Percentiles rank a stretch among this genome's conserved stretches.
These are phyloP conservation scores for Zygoascus sp. DNA, from an alignment of 1,139 yeast species.

Conservation along the genomic window DNA sequence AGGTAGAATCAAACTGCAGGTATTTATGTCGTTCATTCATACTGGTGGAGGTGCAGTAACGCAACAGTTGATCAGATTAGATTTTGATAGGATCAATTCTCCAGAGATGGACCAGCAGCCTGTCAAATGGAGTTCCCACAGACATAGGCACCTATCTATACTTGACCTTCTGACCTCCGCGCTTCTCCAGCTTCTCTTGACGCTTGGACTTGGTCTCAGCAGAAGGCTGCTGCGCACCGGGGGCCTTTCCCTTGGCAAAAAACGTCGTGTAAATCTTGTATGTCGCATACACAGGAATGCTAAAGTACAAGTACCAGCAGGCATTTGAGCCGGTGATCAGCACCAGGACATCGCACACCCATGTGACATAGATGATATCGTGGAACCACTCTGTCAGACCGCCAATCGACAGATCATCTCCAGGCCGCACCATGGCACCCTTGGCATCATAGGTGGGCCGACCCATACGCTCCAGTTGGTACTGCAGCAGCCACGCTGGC, in stretches of 20 bases:
- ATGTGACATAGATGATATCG: constrained; percentile 68
- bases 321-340: constrained; percentile 52
- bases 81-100: no score
- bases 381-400: constrained; percentile 77
- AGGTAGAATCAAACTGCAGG: no score
- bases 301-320: constrained; percentile 54
- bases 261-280: constrained; percentile 44
- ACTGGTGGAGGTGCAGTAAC: no score
- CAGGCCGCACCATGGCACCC: constrained; percentile 48
- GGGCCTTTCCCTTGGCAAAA: constrained; percentile 18
- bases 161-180: constrained; percentile 40
- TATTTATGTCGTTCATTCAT: no score
- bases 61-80: no score
- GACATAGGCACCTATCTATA: constrained; percentile 10
- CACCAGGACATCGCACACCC: constrained; percentile 55
- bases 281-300: constrained; percentile 50
- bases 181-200: constrained; percentile 49
- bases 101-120: no score
- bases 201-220: constrained; percentile 43
- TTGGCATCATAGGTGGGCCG: constrained; percentile 52
- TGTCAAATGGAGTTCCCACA: neutral
- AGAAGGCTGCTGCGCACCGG: constrained; percentile 10
- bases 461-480: constrained; percentile 58
- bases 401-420: constrained; percentile 58
- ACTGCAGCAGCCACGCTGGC: constrained; percentile 56